Evolutionary conservation across 257 asterid species (phyloP).

Genomic region (Gentiana straminea): DNA sequence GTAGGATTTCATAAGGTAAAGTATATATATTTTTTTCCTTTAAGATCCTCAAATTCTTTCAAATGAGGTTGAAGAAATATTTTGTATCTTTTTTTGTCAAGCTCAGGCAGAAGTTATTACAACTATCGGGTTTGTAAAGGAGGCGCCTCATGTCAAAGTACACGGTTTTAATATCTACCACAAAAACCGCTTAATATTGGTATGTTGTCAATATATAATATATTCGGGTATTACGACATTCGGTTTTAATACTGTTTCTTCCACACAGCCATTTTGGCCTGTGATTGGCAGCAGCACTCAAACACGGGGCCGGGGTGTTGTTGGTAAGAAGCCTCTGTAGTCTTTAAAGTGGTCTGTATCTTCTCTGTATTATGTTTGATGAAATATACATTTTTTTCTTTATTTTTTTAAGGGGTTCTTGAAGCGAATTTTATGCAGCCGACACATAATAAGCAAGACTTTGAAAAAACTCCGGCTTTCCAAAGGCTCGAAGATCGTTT

Average conservation of each 20-base stretch:
- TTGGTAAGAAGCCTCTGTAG: slow-evolving; percentile 43
- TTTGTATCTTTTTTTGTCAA: slow-evolving; percentile 13
- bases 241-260: background rate
- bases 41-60: too few species aligned
- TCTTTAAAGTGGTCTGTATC: background rate
- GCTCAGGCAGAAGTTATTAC: slow-evolving; percentile 62
- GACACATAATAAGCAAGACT: slow-evolving; percentile 88
- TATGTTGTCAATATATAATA: slow-evolving; percentile 18
- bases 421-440: slow-evolving; percentile 90
- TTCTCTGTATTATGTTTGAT: background rate
- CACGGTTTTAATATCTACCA: slow-evolving; percentile 97
- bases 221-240: background rate
- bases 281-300: slow-evolving; percentile 38
- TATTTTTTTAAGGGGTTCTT: slow-evolving; percentile 48
- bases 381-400: too few species aligned
- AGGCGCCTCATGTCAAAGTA: slow-evolving; percentile 69
- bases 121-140: slow-evolving; percentile 83
- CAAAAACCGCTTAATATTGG: slow-evolving; percentile 89
- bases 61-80: background rate
- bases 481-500: slow-evolving; percentile 85
- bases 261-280: slow-evolving; percentile 90
- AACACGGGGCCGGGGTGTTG: slow-evolving; percentile 89
- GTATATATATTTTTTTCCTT: background rate
- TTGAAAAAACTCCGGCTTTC: slow-evolving; percentile 80
- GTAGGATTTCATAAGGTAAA: slow-evolving; percentile 37